Base-by-base conservation (phyloP, 345 rosid species). In the Brassica carinata region DNA sequence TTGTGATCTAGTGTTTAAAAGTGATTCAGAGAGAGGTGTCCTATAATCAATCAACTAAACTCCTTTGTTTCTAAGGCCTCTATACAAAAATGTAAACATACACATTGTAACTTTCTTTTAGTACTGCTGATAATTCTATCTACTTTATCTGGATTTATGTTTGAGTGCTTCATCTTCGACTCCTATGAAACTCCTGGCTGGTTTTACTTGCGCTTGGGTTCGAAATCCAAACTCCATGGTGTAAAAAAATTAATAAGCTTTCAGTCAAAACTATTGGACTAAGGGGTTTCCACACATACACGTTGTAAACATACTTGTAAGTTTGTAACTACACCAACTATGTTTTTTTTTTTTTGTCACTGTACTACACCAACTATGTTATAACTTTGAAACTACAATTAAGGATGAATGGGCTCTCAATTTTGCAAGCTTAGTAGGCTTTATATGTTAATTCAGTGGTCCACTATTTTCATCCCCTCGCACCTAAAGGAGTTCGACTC, bases 11-110 rank as follows among this genome's bases (percentile, higher is more conserved):
- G 36, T 33, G 36, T 33, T 33, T 33, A 33, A 48, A 68, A 61
- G 63, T 61, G 64, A 18, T 13, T 45, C 14, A 62, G 71, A 71
- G 71, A 63, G 66, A 64, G 26, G 65, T 64, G 8, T 33, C 36
- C 36, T 72, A 17, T 57, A 66, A 18, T 66, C 53, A 57, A 27
- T 64, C 34, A 8, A 26, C 76, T n/a, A 64, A 71, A 34, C 2
- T 15, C 2, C 8, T 38, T 69, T 29, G 1, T 0, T n/a, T 27
- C 10, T 2, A 8, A 31, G 11, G 6, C 55, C n/a, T 31, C 7
- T 34, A 8, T 1, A 11, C n/a, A 53, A 33, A 33, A 14, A 48
- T 75, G 19, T 64, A 10, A 33, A 55, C 62, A 33, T 9, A 7
- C 79, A 14, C 5, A 64, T 7, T 34, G 34, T 11, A 62, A 9